Base-by-base conservation (phyloP, 768 basidiomycete genomes). In the Astraeus odoratus region DNA sequence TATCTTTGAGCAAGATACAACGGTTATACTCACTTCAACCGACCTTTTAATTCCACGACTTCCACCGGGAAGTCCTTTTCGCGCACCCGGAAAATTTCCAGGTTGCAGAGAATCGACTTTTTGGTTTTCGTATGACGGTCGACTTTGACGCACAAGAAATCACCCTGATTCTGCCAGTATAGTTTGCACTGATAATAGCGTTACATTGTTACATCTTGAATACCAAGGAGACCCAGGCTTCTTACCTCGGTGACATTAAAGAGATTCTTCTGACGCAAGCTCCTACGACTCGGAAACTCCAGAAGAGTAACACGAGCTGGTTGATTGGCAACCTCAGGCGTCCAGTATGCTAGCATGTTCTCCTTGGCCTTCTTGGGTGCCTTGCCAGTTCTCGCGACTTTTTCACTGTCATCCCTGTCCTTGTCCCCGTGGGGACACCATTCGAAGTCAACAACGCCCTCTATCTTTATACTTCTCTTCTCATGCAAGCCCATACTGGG, bases 21-120 rank as follows among this genome's bases (percentile, higher is more conserved):
- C 25, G 23, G 16, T 23, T 16, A 44, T 36, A 10, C 23, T 30
- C 8, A 30, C 25, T 19, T 24, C 26, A 23, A 33, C 48, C 43
- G 41, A 92, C 92, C 94, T 75, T 98, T 99, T 41, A 95, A 75
- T 67, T 99, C 96, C 42, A 98, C 82, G 30, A 96, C 93, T 64
- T 99, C 94, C 27, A 99, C 94, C 1, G 96, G 96, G 64, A 80
- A 92, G 64, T 97, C 90, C 65, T 97, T 98, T 70, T 99, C 96
- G 44, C 95, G 82, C 44, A 97, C 81, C 43, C 94, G 81, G 76
- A 98, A 98, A 46, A 99, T 86, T 70, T 99, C 96, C 49, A 99
- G 74, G 65, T 97, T 99, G 67, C 94, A 95, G 72, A 92, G 97
- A 24, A 88, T 91, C 4, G 93, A 93, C 70, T 98, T 98, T 69